Evolutionary conservation across 2,329 filamentous ascomycete genomes (phyloP), one percentile per base, ranked within the genome.

Genomic region (Fusarium tjaetaba): DNA sequence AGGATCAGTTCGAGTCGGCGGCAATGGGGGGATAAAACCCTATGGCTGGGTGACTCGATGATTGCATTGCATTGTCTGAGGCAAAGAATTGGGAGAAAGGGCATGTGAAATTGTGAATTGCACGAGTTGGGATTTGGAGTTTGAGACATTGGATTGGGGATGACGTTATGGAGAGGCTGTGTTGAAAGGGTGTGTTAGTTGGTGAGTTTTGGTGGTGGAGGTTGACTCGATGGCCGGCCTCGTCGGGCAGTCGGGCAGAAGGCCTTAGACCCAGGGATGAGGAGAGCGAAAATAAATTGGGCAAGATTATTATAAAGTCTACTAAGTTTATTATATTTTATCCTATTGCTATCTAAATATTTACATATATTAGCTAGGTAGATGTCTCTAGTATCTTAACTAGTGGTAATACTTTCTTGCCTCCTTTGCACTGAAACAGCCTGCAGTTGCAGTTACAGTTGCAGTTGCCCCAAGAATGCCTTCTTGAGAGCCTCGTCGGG

Each of bases 11-110:
- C 14, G 16, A 42, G 39, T 57, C 64, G 56, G 65, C 65, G 65
- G 65, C 48, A 68, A 68, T 30, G 32, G 45, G 28, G 38, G 43
- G 24, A 22, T 46, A 20, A 49, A 52, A 38, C 64, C 41, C 63
- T 61, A 68, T 53, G 34, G 34, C 30, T 61, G 15, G 28, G n/a
- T 53, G 51, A 57, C 36, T 65, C 43, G 26, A 65, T 70, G 58
- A 34, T 34, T 34, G 13, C 13, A 70, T 48, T 48, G 24, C 26
- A 70, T 20, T n/a, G 41, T 49, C 43, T n/a, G 24, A n/a, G 55
- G 55, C 41, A 7, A 49, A 4, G 9, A 13, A 22, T 18, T 49
- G 8, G 24, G 13, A 18, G 14, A 26, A 16, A 36, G 48, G 16
- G 30, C 20, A 16, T 39, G 34, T 28, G 24, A 16, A n/a, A 39